These are phyloP conservation scores for Ramularia endophylla DNA, from an alignment of 2,329 filamentous ascomycete genomes.

Conservation along the genomic window DNA sequence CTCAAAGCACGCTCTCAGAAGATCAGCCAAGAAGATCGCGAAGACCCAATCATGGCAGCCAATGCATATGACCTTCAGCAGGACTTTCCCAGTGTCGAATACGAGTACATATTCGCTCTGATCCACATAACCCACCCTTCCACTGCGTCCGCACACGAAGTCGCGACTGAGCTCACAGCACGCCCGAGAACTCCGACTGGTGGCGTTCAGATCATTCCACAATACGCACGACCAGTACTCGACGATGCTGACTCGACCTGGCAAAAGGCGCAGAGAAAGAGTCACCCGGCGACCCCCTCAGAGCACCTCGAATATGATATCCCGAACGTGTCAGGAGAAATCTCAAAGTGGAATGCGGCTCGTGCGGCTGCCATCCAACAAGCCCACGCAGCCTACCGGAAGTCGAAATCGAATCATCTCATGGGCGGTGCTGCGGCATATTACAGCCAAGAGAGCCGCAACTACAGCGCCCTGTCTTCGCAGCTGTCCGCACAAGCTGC, in stretches of 20 bases:
- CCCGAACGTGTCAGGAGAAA: slow-evolving; percentile 12
- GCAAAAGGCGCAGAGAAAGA: background rate
- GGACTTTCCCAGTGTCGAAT: slow-evolving; percentile 50
- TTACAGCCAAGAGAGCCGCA: slow-evolving; percentile 65
- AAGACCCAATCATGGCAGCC: slow-evolving; percentile 17
- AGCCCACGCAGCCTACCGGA: slow-evolving; percentile 53
- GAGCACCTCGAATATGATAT: background rate
- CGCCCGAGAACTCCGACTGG: slow-evolving; percentile 33
- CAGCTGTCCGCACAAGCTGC: slow-evolving; percentile 60
- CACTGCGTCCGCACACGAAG: slow-evolving; percentile 52
- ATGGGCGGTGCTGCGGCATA: slow-evolving; percentile 71
- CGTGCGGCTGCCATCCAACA: slow-evolving; percentile 50
- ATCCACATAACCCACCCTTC: slow-evolving; percentile 54
- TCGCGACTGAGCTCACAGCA: slow-evolving; percentile 50
- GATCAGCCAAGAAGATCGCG: background rate
- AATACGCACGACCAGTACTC: slow-evolving; percentile 39
- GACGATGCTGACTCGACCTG: slow-evolving; percentile 21
- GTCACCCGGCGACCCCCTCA: background rate
- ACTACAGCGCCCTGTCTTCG: slow-evolving; percentile 54
- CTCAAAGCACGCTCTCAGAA: slow-evolving; percentile 31
- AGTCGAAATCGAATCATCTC: slow-evolving; percentile 62
- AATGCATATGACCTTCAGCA: slow-evolving; percentile 50
- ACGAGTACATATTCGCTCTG: slow-evolving; percentile 46
- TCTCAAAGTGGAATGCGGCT: slow-evolving; percentile 31
- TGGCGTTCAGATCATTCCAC: slow-evolving; percentile 44